Evolutionary conservation across 2,329 filamentous ascomycete species (phyloP).

Genomic region (Myriosclerotinia duriaeana): DNA sequence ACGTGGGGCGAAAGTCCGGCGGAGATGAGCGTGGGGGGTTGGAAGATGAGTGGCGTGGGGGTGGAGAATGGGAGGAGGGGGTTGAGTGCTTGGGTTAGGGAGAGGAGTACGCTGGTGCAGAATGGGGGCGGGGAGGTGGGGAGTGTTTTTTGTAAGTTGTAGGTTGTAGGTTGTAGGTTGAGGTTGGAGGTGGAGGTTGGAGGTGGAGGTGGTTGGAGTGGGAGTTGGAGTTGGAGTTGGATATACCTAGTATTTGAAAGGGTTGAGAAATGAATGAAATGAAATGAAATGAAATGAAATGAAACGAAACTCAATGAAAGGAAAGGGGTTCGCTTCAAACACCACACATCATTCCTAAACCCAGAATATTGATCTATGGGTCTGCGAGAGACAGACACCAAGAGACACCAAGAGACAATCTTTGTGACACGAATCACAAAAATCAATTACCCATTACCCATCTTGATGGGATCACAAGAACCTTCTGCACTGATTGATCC

Average conservation of each 20-base stretch:
- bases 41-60: constrained; percentile 86
- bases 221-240: neutral
- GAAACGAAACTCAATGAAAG: neutral
- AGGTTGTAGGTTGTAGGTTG: neutral
- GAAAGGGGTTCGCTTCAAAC: neutral
- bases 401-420: neutral
- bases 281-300: neutral
- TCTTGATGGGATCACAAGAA: neutral
- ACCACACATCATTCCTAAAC: neutral
- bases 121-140: constrained; percentile 61
- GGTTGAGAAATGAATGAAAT: neutral
- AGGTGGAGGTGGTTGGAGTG: neutral
- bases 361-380: neutral
- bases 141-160: constrained; percentile 69
- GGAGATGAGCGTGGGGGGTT: constrained; percentile 89
- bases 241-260: neutral
- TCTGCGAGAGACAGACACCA: neutral
- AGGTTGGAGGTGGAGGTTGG: too few relatives aligned
- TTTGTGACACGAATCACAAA: constrained; percentile 9
- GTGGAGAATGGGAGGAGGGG: constrained; percentile 83
- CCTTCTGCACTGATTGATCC: neutral
- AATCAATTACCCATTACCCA: neutral
- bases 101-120: constrained; percentile 86
- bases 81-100: constrained; percentile 77
- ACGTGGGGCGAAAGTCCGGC: constrained; percentile 91